Evolutionary conservation across 768 basidiomycete species (phyloP).

Genomic region (Lentinula sp.): DNA sequence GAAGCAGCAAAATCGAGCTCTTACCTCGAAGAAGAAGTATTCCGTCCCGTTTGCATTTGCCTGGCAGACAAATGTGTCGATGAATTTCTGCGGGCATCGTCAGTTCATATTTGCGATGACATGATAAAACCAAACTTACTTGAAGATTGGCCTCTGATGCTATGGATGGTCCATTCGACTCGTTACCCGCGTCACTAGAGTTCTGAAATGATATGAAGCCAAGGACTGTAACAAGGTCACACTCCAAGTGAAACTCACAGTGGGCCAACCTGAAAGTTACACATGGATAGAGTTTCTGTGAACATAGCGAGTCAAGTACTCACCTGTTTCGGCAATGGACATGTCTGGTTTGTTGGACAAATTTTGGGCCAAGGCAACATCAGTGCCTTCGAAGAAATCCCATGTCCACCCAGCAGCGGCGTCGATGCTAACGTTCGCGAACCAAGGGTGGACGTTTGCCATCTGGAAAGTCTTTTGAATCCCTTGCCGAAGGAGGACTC

Average conservation of each 20-base stretch:
- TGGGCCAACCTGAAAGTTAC: slow-evolving; percentile 53
- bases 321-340: slow-evolving; percentile 86
- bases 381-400: slow-evolving; percentile 62
- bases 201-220: slow-evolving; percentile 25
- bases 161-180: slow-evolving; percentile 59
- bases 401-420: slow-evolving; percentile 77
- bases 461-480: slow-evolving; percentile 24
- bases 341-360: slow-evolving; percentile 68
- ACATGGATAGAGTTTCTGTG: not conserved
- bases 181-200: slow-evolving; percentile 52
- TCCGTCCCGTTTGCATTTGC: slow-evolving; percentile 76
- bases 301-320: not conserved
- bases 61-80: slow-evolving; percentile 83
- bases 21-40: slow-evolving; percentile 87
- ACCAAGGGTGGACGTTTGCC: slow-evolving; percentile 94
- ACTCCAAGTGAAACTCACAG: slow-evolving; percentile 33
- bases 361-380: slow-evolving; percentile 46
- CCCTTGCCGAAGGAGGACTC: not conserved
- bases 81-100: slow-evolving; percentile 47
- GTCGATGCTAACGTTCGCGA: slow-evolving; percentile 66
- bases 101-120: not conserved
- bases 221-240: not conserved
- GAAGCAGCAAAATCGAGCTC: not conserved
- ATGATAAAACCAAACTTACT: slow-evolving; percentile 18
- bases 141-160: slow-evolving; percentile 61